These are phyloP conservation scores for Monilinia polystroma DNA, from an alignment of 2,329 filamentous ascomycete genomes.

Conservation along the genomic window DNA sequence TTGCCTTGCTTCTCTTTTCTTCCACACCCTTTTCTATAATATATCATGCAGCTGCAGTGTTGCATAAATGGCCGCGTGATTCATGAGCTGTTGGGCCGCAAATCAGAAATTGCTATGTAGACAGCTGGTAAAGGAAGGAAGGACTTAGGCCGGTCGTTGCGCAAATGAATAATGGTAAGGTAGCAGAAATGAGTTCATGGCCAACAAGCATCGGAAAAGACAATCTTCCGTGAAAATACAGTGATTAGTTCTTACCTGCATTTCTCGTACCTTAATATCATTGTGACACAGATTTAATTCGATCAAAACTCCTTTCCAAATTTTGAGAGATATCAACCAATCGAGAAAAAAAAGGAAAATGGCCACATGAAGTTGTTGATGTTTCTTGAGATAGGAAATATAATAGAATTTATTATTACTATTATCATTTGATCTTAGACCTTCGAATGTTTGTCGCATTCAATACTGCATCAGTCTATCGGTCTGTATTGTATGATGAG, in stretches of 20 bases:
- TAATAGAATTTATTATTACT: background rate
- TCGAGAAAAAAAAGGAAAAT: slow-evolving; percentile 1
- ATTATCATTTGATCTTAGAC: background rate
- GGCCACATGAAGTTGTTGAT: slow-evolving; percentile 3
- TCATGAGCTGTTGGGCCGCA: slow-evolving; percentile 23
- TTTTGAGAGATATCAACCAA: background rate
- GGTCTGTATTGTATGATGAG: slow-evolving; percentile 2
- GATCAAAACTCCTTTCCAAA: background rate
- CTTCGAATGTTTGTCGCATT: slow-evolving; percentile 1
- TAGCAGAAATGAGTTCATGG: slow-evolving; percentile 4
- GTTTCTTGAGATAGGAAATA: background rate
- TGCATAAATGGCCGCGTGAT: slow-evolving; percentile 23
- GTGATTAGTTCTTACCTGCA: slow-evolving; percentile 6
- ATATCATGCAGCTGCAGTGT: slow-evolving; percentile 23
- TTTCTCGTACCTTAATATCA: slow-evolving; percentile 15
- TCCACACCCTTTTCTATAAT: slow-evolving; percentile 17
- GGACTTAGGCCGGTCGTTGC: slow-evolving; percentile 19
- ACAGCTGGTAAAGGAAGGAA: slow-evolving; percentile 23
- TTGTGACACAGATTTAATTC: slow-evolving; percentile 2
- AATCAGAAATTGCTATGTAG: slow-evolving; percentile 19
- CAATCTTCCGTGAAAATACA: slow-evolving; percentile 8
- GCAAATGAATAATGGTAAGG: slow-evolving; percentile 8
- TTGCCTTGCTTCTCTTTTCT: slow-evolving; percentile 15
- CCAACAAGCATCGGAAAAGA: slow-evolving; percentile 13
- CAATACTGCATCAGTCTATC: background rate